Evolutionary conservation across 2,329 filamentous ascomycete genomes (phyloP), one percentile per base, ranked within the genome.

Genomic region (Neonectria faginata): DNA sequence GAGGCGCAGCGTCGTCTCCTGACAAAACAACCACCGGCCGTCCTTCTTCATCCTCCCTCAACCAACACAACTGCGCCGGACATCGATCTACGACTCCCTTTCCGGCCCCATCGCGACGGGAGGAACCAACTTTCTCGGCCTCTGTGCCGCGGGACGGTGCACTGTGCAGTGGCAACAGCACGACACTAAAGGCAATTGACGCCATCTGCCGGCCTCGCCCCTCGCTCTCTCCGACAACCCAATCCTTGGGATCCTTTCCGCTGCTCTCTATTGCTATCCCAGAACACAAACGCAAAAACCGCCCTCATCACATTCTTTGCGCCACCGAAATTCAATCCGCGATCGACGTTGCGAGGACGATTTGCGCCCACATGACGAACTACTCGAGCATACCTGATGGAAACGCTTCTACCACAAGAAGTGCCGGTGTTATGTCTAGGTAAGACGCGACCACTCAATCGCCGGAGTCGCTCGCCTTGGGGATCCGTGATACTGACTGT

Each of bases 301-400:
- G 10, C 11, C n/a, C 14, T 42, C 53, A 45, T 45, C 47, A 20
- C 14, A 27, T 51, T 16, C 16, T 18, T 18, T 55, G 47, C 51
- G 61, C 33, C 14, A 14, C 12, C 25, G 27, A 36, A 33, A 25
- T 3, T 12, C 11, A 11, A 36, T 29, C 39, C 45, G 52, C 54
- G 59, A 62, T 56, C 16, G n/a, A 16, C 18, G 29, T 56, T 41
- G n/a, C 33, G 44, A 51, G 27, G 1, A n/a, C 12, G 14, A 16
- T 39, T 39, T 39, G 36, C 36, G 36, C 36, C 54, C 44, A 53
- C 48, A 88, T 88, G 86, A 82, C 84, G 75, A 84, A 82, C 70
- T 87, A 88, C 75, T 83, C 81, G 58, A 83, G 82, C 60, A 84
- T 88, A 65, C 75, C 83, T 76, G 78, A 85, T 83, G 83, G 79